Evolutionary conservation across 345 rosid genomes (phyloP).

Genomic region (Hypericum androsaemum): DNA sequence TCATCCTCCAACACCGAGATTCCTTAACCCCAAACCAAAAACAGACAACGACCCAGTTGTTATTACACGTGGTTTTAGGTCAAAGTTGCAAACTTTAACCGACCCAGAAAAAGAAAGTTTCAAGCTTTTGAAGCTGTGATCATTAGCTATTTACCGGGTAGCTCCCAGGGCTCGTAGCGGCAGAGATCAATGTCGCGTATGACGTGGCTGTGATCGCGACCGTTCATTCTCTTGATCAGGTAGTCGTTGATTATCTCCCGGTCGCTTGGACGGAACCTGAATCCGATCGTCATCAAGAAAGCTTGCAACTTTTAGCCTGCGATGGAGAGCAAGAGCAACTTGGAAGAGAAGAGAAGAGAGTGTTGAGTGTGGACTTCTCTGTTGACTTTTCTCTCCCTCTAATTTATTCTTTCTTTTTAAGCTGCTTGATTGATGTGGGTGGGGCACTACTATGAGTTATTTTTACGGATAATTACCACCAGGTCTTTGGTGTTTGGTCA

Average conservation of each 20-base stretch:
- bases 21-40: background rate
- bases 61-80: background rate
- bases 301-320: background rate
- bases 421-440: no score
- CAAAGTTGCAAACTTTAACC: background rate
- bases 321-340: no score
- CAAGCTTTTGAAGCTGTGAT: background rate
- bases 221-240: conserved; percentile 12
- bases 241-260: conserved; percentile 18
- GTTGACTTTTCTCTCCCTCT: background rate
- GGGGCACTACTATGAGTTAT: no score
- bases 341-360: background rate
- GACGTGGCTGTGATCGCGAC: conserved; percentile 1
- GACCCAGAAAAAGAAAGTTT: background rate
- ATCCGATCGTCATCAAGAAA: conserved; percentile 8
- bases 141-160: conserved; percentile 25
- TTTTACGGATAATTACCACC: background rate
- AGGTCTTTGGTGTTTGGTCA: no score
- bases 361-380: background rate
- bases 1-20: background rate
- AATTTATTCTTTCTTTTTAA: no score
- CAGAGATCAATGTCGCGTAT: conserved; percentile 11
- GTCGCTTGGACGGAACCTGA: conserved; percentile 23
- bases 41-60: background rate
- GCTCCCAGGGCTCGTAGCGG: conserved; percentile 15